phyloP scores from a whole-genome alignment of 2,329 filamentous ascomycete species.

The Zymoseptoria pseudotritici region DNA sequence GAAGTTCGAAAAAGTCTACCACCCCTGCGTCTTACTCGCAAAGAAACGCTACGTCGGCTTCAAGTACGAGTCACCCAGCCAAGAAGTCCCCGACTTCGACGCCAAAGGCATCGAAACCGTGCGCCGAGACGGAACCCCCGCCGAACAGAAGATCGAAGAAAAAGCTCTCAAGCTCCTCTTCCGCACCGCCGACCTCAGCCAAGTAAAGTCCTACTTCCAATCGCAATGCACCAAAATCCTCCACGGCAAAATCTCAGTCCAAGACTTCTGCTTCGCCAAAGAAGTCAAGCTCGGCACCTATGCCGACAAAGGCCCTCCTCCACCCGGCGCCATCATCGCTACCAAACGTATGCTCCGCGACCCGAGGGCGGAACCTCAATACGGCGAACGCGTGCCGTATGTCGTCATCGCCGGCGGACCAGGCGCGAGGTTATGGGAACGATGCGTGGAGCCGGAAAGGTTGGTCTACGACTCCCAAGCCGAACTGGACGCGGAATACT shows the following conservation, averaged over 20 bases:
- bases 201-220: conserved; percentile 86
- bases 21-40: conserved; percentile 84
- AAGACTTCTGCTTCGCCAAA: conserved; percentile 92
- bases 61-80: conserved; percentile 77
- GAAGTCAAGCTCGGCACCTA: conserved; percentile 90
- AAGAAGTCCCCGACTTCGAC: conserved; percentile 80
- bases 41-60: conserved; percentile 99
- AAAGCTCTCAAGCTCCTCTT: conserved; percentile 84
- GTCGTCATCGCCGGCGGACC: conserved; percentile 86
- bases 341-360: conserved; percentile 81
- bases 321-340: conserved; percentile 82
- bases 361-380: conserved; percentile 80
- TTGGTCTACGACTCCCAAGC: conserved; percentile 69
- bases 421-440: conserved; percentile 75
- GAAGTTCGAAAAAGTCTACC: conserved; percentile 98
- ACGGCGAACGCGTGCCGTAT: conserved; percentile 90
- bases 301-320: conserved; percentile 68
- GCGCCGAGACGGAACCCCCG: conserved; percentile 85
- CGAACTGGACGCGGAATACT: conserved; percentile 88
- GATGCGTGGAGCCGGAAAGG: conserved; percentile 80
- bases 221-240: conserved; percentile 87
- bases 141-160: conserved; percentile 94
- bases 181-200: conserved; percentile 77
- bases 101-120: conserved; percentile 99
- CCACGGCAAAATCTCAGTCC: conserved; percentile 76